Evolutionary conservation across 1,284 basidiomycete genomes (phyloP).

Genomic region (Vanrija sp.): DNA sequence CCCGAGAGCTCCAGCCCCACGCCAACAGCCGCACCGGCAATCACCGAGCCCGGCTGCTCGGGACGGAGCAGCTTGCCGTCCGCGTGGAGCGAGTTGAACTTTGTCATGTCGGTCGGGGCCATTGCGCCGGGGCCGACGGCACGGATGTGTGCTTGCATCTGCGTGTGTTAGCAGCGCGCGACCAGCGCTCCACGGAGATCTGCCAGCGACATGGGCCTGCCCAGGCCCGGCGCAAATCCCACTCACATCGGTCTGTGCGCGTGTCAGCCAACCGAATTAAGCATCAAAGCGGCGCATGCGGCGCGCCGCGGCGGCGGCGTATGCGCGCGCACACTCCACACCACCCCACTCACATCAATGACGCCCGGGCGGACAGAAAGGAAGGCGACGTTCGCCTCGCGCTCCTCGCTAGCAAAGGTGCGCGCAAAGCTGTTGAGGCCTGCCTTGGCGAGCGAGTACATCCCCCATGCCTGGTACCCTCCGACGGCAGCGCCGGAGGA

Average conservation of each 20-base stretch:
- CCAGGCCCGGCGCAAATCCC: background rate
- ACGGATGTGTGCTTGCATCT: conserved; percentile 49
- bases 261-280: background rate
- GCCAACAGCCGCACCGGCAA: conserved; percentile 52
- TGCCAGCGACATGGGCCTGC: background rate
- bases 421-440: conserved; percentile 53
- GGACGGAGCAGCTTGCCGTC: conserved; percentile 51
- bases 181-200: too few species aligned
- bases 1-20: conserved; percentile 44
- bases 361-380: conserved; percentile 55
- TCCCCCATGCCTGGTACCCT: conserved; percentile 52
- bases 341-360: conserved; percentile 47
- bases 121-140: conserved; percentile 42
- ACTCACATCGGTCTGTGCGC: background rate
- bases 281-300: background rate
- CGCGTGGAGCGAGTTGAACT: conserved; percentile 50
- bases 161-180: background rate
- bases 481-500: conserved; percentile 53
- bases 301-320: background rate
- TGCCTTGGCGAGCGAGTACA: conserved; percentile 53
- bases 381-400: conserved; percentile 41
- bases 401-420: conserved; percentile 55
- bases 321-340: background rate
- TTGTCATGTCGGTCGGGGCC: conserved; percentile 42
- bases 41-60: conserved; percentile 50